Conservation (phyloP, 1,284 basidiomycete genomes). For the Flammula alnicola region DNA sequence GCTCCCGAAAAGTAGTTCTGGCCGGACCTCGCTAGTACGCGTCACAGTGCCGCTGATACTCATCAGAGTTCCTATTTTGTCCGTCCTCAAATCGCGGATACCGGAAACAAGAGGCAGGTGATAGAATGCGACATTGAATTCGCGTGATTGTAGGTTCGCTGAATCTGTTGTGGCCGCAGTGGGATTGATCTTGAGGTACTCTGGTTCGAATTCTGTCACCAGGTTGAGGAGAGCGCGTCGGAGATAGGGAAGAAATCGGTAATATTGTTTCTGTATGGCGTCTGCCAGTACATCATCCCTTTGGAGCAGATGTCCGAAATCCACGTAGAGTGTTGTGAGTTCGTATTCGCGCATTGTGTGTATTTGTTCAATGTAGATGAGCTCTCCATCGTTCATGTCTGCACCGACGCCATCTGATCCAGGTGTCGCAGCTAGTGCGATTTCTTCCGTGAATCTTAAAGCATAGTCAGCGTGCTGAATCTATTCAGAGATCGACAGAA, state of each 20-base stretch:
- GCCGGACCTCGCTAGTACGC: conserved; percentile 95
- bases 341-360: conserved; percentile 92
- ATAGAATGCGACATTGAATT: conserved; percentile 96
- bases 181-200: conserved; percentile 92
- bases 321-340: conserved; percentile 94
- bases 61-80: conserved; percentile 92
- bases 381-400: conserved; percentile 62
- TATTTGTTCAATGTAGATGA: conserved; percentile 90
- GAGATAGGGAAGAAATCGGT: conserved; percentile 94
- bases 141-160: conserved; percentile 87
- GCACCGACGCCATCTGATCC: conserved; percentile 66
- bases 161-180: conserved; percentile 78
- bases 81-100: conserved; percentile 93
- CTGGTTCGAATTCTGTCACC: conserved; percentile 87
- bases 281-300: conserved; percentile 91
- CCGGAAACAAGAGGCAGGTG: conserved; percentile 93
- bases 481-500: conserved; percentile 19
- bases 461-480: conserved; percentile 7
- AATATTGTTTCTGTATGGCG: conserved; percentile 94
- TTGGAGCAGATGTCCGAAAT: conserved; percentile 90
- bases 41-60: conserved; percentile 97
- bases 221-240: conserved; percentile 90
- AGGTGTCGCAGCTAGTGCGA: conserved; percentile 77
- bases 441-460: conserved; percentile 79
- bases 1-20: conserved; percentile 92